Conservation (phyloP, 1,139 yeast species). For the Zygosaccharomyces sapae region DNA sequence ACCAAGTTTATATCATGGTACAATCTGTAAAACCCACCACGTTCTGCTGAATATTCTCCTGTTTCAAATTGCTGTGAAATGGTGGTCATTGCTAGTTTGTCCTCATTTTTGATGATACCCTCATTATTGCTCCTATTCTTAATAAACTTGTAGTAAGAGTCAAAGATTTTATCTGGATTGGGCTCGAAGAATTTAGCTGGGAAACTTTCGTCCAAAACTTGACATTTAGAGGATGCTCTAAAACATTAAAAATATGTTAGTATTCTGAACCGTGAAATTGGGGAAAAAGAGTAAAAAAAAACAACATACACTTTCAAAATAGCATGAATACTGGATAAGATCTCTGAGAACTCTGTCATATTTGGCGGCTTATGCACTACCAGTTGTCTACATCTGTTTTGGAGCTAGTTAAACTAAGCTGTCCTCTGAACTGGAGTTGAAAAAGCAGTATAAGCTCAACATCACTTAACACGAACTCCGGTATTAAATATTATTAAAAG, state of each 20-base stretch:
- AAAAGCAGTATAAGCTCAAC: neutral
- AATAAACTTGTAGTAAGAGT: slow-evolving; percentile 41
- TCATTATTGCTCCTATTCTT: slow-evolving; percentile 29
- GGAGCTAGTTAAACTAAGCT: neutral
- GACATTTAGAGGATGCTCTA: slow-evolving; percentile 33
- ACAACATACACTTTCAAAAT: slow-evolving; percentile 26
- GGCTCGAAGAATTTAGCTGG: slow-evolving; percentile 48
- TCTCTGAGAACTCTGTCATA: slow-evolving; percentile 12
- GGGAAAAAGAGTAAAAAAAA: neutral
- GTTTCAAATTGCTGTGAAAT: slow-evolving; percentile 36
- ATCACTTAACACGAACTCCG: neutral
- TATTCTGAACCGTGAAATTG: slow-evolving; percentile 1
- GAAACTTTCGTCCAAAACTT: slow-evolving; percentile 41
- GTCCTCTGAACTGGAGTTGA: neutral
- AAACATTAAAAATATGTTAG: slow-evolving; percentile 12
- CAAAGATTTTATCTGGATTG: slow-evolving; percentile 42
- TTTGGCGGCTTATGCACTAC: neutral
- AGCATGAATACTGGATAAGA: slow-evolving; percentile 22
- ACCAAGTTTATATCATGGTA: slow-evolving; percentile 75
- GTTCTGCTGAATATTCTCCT: slow-evolving; percentile 40
- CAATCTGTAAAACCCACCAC: slow-evolving; percentile 44
- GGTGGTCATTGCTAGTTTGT: slow-evolving; percentile 32
- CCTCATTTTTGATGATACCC: slow-evolving; percentile 29
- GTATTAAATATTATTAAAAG: neutral
- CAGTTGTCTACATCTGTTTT: neutral